Evolutionary conservation across 2,329 filamentous ascomycete species (phyloP), one percentile per base, ranked within the genome.

Genomic region (Fusarium beomiforme): DNA sequence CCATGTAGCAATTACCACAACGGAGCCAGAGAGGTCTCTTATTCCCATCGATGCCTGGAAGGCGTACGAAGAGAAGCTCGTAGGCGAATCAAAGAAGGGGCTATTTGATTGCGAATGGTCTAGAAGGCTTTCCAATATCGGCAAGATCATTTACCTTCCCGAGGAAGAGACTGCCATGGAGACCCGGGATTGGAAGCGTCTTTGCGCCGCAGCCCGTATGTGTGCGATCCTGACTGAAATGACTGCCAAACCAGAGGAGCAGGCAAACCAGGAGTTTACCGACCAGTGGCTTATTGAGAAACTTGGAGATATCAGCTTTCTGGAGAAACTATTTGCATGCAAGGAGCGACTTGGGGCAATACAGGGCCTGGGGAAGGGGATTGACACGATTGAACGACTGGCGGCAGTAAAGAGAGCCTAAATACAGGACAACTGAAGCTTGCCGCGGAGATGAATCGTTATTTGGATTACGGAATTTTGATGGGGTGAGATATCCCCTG

Each of bases 101-200:
- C 42, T 70, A 8, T 54, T 59, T 19, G 49, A 61, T 11, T 65
- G 75, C 57, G 42, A 61, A 23, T 77, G 74, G 63, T 19, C 51
- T 14, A 66, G 74, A 33, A 74, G 77, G 8, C 69, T 78, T 5
- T 36, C 33, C 4, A 72, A 59, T 21, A 67, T 81, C 33, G 65
- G 71, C 16, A 69, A 62, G 17, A 75, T 80, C 21, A 57, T 78
- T 8, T 79, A 73, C 21, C 26, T 78, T 8, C 57, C 64, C 8
- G 79, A 81, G 53, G 79, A 81, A 66, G 47, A 74, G 36, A 60
- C 42, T 11, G 74, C 74, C 6, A 60, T 80, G 31, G 51, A 46
- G 14, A 59, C 43, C 16, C 61, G 67, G 2, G 68, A 79, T 19
- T 79, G 74, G 74, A 60, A 67, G 3, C 73, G 79, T 26, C 67